Evolutionary conservation across 164 flowering plant genomes (phyloP).

Genomic region (Warburgia ugandensis): DNA sequence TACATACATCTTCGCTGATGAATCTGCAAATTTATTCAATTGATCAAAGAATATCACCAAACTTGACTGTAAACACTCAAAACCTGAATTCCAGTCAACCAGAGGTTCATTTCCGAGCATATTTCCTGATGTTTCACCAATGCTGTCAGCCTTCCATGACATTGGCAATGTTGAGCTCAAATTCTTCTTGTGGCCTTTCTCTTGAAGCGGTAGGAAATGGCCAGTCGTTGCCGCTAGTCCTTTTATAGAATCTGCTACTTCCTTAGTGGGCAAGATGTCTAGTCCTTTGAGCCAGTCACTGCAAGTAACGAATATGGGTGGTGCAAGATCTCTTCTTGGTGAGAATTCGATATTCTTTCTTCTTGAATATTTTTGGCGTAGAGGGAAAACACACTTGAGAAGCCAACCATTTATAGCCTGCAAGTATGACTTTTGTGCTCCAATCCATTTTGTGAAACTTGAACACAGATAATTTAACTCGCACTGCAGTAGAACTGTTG

Average conservation of each 20-base stretch:
- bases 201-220: conserved; percentile 61
- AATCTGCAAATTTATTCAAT: conserved; percentile 43
- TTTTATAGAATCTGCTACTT: conserved; percentile 56
- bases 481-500: conserved; percentile 42
- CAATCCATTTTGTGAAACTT: conserved; percentile 69
- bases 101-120: conserved; percentile 26
- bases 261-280: conserved; percentile 31
- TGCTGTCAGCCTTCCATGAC: conserved; percentile 20
- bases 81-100: conserved; percentile 41
- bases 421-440: conserved; percentile 61
- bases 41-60: conserved; percentile 52
- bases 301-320: conserved; percentile 68
- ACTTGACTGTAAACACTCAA: conserved; percentile 47
- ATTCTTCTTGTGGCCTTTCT: conserved; percentile 45
- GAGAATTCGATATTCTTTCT: conserved; percentile 29
- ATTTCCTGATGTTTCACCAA: conserved; percentile 19
- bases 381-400: conserved; percentile 41
- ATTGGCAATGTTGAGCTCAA: conserved; percentile 26
- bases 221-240: conserved; percentile 37
- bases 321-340: conserved; percentile 40
- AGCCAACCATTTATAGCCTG: conserved; percentile 72
- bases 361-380: conserved; percentile 32
- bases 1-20: conserved; percentile 46
- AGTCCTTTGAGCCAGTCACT: conserved; percentile 62
- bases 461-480: conserved; percentile 47